A percentile compares a stretch with the other conserved stretches of the same genome.
Conservation (phyloP, 2,329 filamentous ascomycete species). For the Paraconiothyrium sp. region DNA sequence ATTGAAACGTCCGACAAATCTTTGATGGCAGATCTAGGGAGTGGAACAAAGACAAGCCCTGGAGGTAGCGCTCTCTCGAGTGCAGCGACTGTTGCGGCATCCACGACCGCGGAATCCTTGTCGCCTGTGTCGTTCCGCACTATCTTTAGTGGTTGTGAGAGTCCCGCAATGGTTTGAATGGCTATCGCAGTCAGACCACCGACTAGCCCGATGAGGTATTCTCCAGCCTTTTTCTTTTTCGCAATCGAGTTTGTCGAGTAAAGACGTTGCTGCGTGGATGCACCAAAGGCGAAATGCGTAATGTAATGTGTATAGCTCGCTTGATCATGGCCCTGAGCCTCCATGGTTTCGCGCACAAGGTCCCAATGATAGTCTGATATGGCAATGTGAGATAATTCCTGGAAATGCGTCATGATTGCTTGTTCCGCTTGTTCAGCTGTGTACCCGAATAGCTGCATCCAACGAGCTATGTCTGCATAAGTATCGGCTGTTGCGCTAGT, state of each 20-base stretch:
- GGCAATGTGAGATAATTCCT: slow-evolving; percentile 5
- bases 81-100: slow-evolving; percentile 3
- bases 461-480: background rate
- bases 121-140: background rate
- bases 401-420: slow-evolving; percentile 3
- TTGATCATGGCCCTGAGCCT: slow-evolving; percentile 11
- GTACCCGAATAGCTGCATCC: slow-evolving; percentile 8
- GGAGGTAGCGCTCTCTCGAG: background rate
- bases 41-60: background rate
- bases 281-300: background rate
- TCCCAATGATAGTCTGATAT: slow-evolving; percentile 15
- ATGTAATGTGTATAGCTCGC: slow-evolving; percentile 11
- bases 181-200: background rate
- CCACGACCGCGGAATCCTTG: slow-evolving; percentile 6
- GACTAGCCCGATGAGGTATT: slow-evolving; percentile 12
- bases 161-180: background rate
- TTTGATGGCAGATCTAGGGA: slow-evolving; percentile 6
- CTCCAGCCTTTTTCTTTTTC: background rate
- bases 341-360: background rate
- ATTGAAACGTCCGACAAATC: slow-evolving; percentile 4
- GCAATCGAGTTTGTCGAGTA: background rate
- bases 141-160: background rate
- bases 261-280: background rate
- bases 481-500: background rate
- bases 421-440: slow-evolving; percentile 5